Evolutionary conservation across 2,329 filamentous ascomycete genomes (phyloP), one percentile per base, ranked within the genome.

Genomic region (Domatiomyces globalis): DNA sequence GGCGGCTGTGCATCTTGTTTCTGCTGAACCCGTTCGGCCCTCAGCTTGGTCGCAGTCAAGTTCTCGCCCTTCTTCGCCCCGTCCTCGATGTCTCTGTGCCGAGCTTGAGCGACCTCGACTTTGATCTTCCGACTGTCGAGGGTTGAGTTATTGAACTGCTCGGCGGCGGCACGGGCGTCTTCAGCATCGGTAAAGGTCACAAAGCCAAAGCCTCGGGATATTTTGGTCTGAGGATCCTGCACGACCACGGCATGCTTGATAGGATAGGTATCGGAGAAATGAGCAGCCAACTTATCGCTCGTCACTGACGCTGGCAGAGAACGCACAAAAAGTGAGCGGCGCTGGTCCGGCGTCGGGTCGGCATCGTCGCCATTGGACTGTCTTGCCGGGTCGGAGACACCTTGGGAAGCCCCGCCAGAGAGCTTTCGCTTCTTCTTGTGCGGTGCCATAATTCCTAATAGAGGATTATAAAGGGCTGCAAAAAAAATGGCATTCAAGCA

Each of bases 161-260:
- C 78, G 64, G 85, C 78, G 17, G 92, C 94, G 57, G 83, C 78
- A 58, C 82, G 73, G 10, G 90, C 89, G 72, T 98, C 92, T 58
- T 95, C 89, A 27, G 85, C 79, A 65, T 98, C 92, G 61, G 89
- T 87, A 63, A 98, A 92, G 1, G 92, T 96, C 52, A 98, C 90
- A 68, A 98, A 98, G 49, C 92, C 92, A 67, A 88, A 98, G 17
- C 92, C 90, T 64, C 87, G 84, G 12, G 87, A 95, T 60, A 82
- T 73, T 64, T 95, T 95, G 1, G 89, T 94, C 58, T 81, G 75
- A 15, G 85, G 81, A 65, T 98, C 90, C 51, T 84, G 71, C 42
- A 98, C 88, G 4, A 94, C 88, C n/a, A 85, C 86, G 49, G 92
- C 90, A 68, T 96, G 90, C 69, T 95, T 96, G 65, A 98, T 80